Evolutionary conservation across 2,329 filamentous ascomycete species (phyloP), one percentile per base, ranked within the genome.

Genomic region (Penicillium oxalicum): DNA sequence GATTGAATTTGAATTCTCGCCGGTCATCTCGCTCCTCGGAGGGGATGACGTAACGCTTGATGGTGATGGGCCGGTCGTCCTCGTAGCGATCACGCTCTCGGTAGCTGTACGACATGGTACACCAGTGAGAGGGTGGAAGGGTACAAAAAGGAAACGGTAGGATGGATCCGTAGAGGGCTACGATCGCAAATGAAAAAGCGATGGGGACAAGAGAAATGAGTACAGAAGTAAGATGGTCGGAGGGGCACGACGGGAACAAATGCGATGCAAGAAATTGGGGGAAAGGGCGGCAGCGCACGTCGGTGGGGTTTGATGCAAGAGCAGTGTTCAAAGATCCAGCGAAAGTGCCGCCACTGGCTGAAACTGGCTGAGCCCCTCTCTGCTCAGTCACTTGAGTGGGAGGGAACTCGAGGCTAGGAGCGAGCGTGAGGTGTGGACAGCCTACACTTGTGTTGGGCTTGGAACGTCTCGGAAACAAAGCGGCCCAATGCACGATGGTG

Each of bases 31-130:
- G 48, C 39, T 73, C 69, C n/a, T 72, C 69, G 29, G 67, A 54
- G 26, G 69, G 64, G 48, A 76, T 65, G 56, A 74, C 68, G 70
- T 84, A 84, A 59, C 80, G 78, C 62, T 79, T 80, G 57, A 83
- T 76, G 27, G 68, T 73, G 45, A 72, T 65, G 33, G 68, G 65
- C 47, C 70, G 67, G 52, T 73, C 71, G 50, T 74, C 71, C 61
- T 67, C 73, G 33, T 67, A 67, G 44, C 69, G 61, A 42, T 72
- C 66, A 38, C 66, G 61, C 45, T 72, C 69, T 63, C 66, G 63
- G 58, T 70, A 68, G 24, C 61, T 53, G 56, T 69, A 68, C 47
- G 68, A 69, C 63, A 69, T 69, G 39, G 48, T 51, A 49, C 39
- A 39, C 24, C 18, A 40, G 25, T 41, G 28, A 47, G 27, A 35